phyloP scores from a whole-genome alignment of 129 eudicot species.

The Flaveria ramosissima region DNA sequence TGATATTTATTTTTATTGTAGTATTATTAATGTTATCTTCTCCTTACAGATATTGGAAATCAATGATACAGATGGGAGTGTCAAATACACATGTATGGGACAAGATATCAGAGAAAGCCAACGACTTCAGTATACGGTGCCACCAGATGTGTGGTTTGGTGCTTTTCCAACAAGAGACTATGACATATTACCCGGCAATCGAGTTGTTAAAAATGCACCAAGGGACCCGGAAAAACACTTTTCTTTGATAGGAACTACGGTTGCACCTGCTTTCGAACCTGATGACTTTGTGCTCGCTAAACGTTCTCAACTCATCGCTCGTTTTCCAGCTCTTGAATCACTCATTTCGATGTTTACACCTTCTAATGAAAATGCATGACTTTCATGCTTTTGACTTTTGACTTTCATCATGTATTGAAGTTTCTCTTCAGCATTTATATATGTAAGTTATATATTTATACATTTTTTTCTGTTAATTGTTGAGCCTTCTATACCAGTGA shows the following conservation, averaged over 20 bases:
- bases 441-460: no score
- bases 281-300: slow-evolving; percentile 84
- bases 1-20: no score
- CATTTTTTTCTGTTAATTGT: no score
- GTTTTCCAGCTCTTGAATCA: slow-evolving; percentile 55
- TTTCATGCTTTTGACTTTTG: no score
- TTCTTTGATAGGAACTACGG: slow-evolving; percentile 86
- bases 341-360: slow-evolving; percentile 58
- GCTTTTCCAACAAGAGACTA: slow-evolving; percentile 70
- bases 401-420: no score
- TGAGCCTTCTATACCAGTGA: no score
- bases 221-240: slow-evolving; percentile 64
- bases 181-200: slow-evolving; percentile 32
- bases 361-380: neutral
- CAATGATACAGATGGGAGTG: slow-evolving; percentile 64
- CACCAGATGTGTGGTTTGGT: slow-evolving; percentile 92
- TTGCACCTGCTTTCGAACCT: slow-evolving; percentile 87
- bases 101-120: slow-evolving; percentile 49
- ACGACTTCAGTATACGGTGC: slow-evolving; percentile 66
- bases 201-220: slow-evolving; percentile 40
- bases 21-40: neutral
- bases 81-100: slow-evolving; percentile 63
- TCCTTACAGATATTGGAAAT: slow-evolving; percentile 62
- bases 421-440: no score
- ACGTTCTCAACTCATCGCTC: slow-evolving; percentile 51